A percentile compares a stretch with the other conserved stretches of the same genome.
Evolutionary conservation across 2,329 filamentous ascomycete genomes (phyloP).

Genomic region (Cercospora berteroae): DNA sequence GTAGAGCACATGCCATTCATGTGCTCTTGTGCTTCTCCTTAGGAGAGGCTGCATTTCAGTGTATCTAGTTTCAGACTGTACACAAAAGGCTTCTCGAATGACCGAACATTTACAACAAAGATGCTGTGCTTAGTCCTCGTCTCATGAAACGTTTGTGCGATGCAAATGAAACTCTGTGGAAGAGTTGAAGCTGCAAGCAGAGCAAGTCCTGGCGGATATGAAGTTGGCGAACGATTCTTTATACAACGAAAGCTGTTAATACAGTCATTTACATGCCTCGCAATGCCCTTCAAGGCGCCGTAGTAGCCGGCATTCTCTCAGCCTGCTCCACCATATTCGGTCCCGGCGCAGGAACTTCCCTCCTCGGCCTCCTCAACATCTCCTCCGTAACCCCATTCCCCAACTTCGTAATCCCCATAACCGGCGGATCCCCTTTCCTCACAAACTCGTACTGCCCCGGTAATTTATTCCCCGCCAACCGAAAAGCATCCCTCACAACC

Average conservation of each 20-base stretch:
- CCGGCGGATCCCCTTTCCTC: slow-evolving; percentile 81
- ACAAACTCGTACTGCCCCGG: slow-evolving; percentile 92
- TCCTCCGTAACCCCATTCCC: slow-evolving; percentile 76
- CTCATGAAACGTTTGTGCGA: neutral
- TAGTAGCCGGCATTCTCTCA: slow-evolving; percentile 30
- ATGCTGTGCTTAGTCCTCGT: neutral
- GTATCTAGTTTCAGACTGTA: neutral
- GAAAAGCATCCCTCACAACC: slow-evolving; percentile 87
- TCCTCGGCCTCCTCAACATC: slow-evolving; percentile 71
- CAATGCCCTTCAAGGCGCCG: slow-evolving; percentile 14
- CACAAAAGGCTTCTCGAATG: neutral
- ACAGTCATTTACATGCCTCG: neutral
- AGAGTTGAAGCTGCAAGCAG: neutral
- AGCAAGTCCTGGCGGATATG: neutral
- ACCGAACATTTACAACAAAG: neutral
- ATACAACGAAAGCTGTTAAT: neutral
- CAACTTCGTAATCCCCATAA: slow-evolving; percentile 91
- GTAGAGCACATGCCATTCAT: neutral
- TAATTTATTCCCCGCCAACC: slow-evolving; percentile 90
- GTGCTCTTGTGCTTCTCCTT: neutral
- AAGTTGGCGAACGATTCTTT: neutral
- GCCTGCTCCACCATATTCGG: slow-evolving; percentile 32
- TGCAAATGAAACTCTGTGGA: neutral
- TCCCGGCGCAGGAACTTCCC: slow-evolving; percentile 28
- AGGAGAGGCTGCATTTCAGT: neutral